phyloP scores from a whole-genome alignment of 2,329 filamentous ascomycete species.

The Pseudocercospora pini-densiflorae region DNA sequence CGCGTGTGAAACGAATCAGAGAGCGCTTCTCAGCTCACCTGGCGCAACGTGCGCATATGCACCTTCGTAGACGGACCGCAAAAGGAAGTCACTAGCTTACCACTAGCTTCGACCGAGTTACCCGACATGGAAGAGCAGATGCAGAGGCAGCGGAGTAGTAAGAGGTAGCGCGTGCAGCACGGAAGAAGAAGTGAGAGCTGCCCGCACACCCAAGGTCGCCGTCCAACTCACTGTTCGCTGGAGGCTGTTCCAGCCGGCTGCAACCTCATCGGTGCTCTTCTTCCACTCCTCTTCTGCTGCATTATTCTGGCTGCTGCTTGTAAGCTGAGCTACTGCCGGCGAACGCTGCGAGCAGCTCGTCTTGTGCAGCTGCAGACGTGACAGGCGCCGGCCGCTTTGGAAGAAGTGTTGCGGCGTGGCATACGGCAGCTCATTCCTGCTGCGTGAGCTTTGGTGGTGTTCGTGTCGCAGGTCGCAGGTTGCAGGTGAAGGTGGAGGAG shows the following conservation, averaged over 20 bases:
- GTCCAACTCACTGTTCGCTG: too few relatives aligned
- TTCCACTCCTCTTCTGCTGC: too few relatives aligned
- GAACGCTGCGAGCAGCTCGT: too few relatives aligned
- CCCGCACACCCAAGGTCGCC: neutral
- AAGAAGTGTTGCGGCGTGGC: neutral
- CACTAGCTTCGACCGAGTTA: slow-evolving; percentile 1
- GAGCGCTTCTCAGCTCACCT: neutral
- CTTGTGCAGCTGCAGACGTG: slow-evolving; percentile 1
- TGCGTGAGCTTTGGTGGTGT: neutral
- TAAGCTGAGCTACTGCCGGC: neutral
- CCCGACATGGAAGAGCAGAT: neutral
- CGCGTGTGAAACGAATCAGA: neutral
- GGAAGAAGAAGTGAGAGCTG: neutral
- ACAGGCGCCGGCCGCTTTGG: neutral
- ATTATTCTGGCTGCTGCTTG: neutral
- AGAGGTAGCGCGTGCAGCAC: neutral
- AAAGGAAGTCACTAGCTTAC: neutral
- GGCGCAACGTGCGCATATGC: slow-evolving; percentile 7
- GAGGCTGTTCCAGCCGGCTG: too few relatives aligned
- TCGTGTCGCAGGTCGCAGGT: neutral
- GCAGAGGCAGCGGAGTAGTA: neutral
- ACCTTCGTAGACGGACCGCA: neutral
- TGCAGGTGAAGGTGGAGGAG: neutral
- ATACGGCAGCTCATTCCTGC: neutral
- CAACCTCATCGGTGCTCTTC: too few relatives aligned